Conservation (phyloP, 768 basidiomycete genomes). For the Kwoniella pini region DNA sequence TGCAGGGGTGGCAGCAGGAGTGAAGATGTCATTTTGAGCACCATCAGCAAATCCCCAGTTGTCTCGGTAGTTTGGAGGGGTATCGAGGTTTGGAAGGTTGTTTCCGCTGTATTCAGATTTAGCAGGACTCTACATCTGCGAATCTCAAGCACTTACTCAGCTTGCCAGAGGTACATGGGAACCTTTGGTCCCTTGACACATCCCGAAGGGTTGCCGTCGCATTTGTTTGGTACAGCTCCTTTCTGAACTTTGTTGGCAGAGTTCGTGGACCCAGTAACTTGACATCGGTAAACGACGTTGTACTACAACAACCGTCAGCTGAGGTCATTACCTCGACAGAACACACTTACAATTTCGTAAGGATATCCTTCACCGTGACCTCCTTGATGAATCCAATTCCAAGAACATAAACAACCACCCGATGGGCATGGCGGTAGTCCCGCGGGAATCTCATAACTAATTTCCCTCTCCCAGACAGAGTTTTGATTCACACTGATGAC, state of each 20-base stretch:
- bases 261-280: constrained; percentile 33
- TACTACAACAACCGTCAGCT: constrained; percentile 21
- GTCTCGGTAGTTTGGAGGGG: constrained; percentile 61
- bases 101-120: constrained; percentile 17
- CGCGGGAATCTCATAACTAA: constrained; percentile 68
- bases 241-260: constrained; percentile 11
- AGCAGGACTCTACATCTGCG: not conserved
- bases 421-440: constrained; percentile 69
- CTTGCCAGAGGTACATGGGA: constrained; percentile 28
- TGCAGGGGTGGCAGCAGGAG: constrained; percentile 5
- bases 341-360: constrained; percentile 34
- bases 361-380: constrained; percentile 37
- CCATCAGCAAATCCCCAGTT: constrained; percentile 73
- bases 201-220: constrained; percentile 16
- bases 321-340: not conserved
- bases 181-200: constrained; percentile 37
- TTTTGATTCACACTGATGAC: constrained; percentile 75
- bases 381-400: constrained; percentile 59
- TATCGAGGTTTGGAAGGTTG: constrained; percentile 20
- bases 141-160: constrained; percentile 15
- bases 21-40: constrained; percentile 71
- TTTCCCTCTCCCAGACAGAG: constrained; percentile 71
- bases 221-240: constrained; percentile 24
- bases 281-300: constrained; percentile 38
- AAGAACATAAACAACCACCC: constrained; percentile 60